A percentile compares a stretch with the other conserved stretches of the same genome.
These are phyloP conservation scores for Leccinum olivaceopallidum DNA, from an alignment of 768 basidiomycete species.

Conservation along the genomic window DNA sequence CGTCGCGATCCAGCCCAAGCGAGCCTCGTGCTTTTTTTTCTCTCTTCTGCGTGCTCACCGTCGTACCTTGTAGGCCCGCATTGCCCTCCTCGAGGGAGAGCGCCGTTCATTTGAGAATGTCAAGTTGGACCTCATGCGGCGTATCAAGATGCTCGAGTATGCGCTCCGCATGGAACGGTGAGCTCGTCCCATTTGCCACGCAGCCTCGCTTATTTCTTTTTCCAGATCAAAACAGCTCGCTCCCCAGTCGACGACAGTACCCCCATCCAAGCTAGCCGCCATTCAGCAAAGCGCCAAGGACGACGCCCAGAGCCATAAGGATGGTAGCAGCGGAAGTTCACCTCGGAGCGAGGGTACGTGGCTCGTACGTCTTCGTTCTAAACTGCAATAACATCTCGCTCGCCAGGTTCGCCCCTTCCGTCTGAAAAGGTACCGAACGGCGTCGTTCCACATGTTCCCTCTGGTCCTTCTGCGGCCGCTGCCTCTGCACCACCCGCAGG, in stretches of 20 bases:
- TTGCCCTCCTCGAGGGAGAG: conserved; percentile 96
- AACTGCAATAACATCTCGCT: conserved; percentile 5
- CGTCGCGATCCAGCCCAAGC: neutral
- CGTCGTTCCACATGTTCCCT: conserved; percentile 50
- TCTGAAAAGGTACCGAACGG: conserved; percentile 74
- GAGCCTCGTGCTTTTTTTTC: neutral
- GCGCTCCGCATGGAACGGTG: conserved; percentile 95
- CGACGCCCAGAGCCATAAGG: conserved; percentile 71
- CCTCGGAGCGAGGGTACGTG: conserved; percentile 78
- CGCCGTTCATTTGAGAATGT: conserved; percentile 96
- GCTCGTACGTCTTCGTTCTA: conserved; percentile 4
- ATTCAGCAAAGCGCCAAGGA: conserved; percentile 70
- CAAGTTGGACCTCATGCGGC: conserved; percentile 91
- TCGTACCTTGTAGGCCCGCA: conserved; percentile 68
- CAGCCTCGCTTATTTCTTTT: conserved; percentile 14
- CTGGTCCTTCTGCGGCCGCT: conserved; percentile 40
- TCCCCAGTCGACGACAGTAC: conserved; percentile 52
- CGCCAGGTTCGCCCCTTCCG: conserved; percentile 68
- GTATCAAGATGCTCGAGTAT: conserved; percentile 99
- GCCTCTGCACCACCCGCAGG: conserved; percentile 36
- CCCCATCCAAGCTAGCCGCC: conserved; percentile 64
- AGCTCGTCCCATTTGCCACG: conserved; percentile 23
- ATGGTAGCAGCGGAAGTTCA: conserved; percentile 79
- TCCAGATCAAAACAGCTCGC: conserved; percentile 80
- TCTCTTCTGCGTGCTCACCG: conserved; percentile 14